Evolutionary conservation across 441 rosid genomes (phyloP), one percentile per base, ranked within the genome.

Genomic region (Gossypium armourianum): DNA sequence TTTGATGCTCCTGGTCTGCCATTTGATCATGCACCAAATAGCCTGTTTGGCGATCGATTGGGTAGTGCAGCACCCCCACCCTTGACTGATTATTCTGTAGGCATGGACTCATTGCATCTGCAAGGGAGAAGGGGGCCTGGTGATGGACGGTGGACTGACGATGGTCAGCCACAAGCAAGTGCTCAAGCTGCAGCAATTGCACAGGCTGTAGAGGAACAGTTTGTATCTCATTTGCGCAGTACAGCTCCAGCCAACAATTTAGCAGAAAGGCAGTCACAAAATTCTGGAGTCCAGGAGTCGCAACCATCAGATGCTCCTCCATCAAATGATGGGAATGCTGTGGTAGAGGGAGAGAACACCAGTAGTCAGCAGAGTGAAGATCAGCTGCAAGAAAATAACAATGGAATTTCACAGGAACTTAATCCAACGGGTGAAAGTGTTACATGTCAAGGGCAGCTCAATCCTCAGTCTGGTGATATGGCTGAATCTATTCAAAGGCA

Each of bases 141-240:
- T 75, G 91, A 89, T 80, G 89, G 94, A 71, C 86, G 97, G 74
- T 94, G 97, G 99, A 89, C 96, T 73, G 97, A 94, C 85, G 91
- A 88, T 74, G 97, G 99, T 75, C 97, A 86, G 80, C 97, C 96
- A 13, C 99, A 90, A 77, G 87, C 89, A 73, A 85, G 87, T 77
- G 78, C 86, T 62, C 97, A 89, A 77, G 89, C 93, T 82, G 83
- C 96, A 73, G 86, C 88, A 36, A 86, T 94, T 80, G 94, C 97
- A 45, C 93, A 94, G 76, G 88, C 90, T 70, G 84, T 92, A 32
- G 99, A 92, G 83, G 99, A 88, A 49, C 93, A 85, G 62, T 94
- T 94, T 76, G 50, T 90, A 60, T 87, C 91, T 80, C 88, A 84
- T 66, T 78, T 94, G 73, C 82, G 79, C 58, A 76, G 84, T 75